Base-by-base conservation (phyloP, 495 filamentous ascomycete species). In the Lentithecium fluviatile region DNA sequence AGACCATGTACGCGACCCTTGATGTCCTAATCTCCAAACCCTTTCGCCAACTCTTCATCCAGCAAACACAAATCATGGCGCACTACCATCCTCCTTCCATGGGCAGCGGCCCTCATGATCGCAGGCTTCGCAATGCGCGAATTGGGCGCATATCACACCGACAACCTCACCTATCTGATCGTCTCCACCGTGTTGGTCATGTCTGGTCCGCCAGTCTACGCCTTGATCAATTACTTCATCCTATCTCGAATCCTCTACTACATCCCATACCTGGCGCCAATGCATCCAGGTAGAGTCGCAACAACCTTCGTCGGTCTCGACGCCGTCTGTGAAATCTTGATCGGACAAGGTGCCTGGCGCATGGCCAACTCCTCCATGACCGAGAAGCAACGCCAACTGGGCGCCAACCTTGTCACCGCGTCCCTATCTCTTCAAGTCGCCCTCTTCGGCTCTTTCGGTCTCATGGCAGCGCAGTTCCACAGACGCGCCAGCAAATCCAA, bases 171-270 rank as follows among this genome's bases (percentile, higher is more conserved):
- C 24, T 56, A 66, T 40, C 32, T 69, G 13, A 70, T 71, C 42
- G 60, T 54, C 11, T 68, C 64, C 15, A 56, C 40, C 21, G 71
- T 66, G 7, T 53, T 70, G n/a, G 63, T 70, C 57, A 68, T 70
- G 68, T 66, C 65, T 25, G 68, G 68, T 13, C 68, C 68, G 56
- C 88, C 88, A 6, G 73, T 91, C 45, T 88, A 88, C 60, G 86
- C 89, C 63, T 81, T 85, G 0, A 79, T 83, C 25, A 89, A 94
- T 70, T 94, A 90, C 72, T 79, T 89, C 64, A 81, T 86, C 52
- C 82, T 93, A 20, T 89, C 87, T 23, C 85, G 88, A 6, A 82
- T 88, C 48, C 78, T 94, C 3, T 89, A 87, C 74, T 91, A 90
- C 73, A 83, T 88, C 29, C 89, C 89, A 0, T 87, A 91, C 61